phyloP scores from a whole-genome alignment of 2,329 filamentous ascomycete species.

The Arthrobotrys conoides region DNA sequence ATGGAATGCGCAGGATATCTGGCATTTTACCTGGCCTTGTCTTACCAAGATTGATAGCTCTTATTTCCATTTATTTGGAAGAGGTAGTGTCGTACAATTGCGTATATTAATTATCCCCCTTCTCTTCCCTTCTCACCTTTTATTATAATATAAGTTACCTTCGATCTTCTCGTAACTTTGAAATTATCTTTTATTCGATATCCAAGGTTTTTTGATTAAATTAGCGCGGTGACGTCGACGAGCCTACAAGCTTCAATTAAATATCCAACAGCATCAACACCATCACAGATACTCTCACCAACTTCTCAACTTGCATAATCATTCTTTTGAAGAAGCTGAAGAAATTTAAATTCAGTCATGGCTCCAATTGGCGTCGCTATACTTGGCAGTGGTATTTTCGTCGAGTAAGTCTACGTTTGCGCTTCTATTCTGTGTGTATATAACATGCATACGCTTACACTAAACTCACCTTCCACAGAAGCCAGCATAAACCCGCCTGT shows the following conservation, averaged over 20 bases:
- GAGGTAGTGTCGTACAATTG: background rate
- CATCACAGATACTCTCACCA: background rate
- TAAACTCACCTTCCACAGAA: background rate
- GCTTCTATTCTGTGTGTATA: background rate
- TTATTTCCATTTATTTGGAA: too few species aligned
- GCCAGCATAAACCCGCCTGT: slow-evolving; percentile 72
- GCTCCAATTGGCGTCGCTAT: slow-evolving; percentile 72
- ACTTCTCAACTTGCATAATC: background rate
- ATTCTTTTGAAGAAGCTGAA: background rate
- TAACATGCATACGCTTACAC: background rate
- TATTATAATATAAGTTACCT: background rate
- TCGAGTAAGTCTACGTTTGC: slow-evolving; percentile 68
- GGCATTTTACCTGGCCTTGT: background rate
- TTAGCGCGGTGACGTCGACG: slow-evolving; percentile 35
- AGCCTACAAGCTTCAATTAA: background rate
- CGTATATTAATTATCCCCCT: too few species aligned
- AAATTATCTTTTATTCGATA: background rate
- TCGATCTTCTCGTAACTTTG: background rate
- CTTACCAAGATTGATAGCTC: background rate
- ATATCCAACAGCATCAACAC: slow-evolving; percentile 57
- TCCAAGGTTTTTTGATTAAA: background rate
- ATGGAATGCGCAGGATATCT: background rate
- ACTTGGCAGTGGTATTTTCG: slow-evolving; percentile 76
- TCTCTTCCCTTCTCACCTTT: background rate
- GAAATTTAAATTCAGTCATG: slow-evolving; percentile 63